Evolutionary conservation across 2,329 filamentous ascomycete species (phyloP).

Genomic region (Curvularia verruculosa): DNA sequence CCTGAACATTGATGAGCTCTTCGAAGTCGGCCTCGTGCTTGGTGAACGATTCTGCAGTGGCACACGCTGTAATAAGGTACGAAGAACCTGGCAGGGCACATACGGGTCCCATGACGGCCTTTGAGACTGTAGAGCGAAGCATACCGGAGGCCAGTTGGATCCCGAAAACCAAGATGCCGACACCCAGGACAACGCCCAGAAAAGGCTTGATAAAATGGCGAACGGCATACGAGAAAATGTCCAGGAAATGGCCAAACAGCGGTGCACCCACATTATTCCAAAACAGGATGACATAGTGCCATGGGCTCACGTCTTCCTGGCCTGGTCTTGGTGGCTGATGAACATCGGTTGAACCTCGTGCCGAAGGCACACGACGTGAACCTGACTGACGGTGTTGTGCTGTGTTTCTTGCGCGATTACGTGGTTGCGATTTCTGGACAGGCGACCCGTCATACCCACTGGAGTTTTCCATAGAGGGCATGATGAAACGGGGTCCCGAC

Average conservation of each 20-base stretch:
- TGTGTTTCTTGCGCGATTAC: constrained; percentile 6
- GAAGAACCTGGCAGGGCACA: constrained; percentile 72
- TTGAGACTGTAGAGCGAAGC: constrained; percentile 66
- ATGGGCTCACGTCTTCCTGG: constrained; percentile 26
- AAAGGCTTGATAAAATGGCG: constrained; percentile 67
- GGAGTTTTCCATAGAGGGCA: constrained; percentile 45
- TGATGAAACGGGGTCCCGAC: constrained; percentile 51
- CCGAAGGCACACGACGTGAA: constrained; percentile 4
- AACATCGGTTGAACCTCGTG: constrained; percentile 3
- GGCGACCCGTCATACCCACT: constrained; percentile 21
- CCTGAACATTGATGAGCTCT: constrained; percentile 74
- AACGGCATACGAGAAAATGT: constrained; percentile 65
- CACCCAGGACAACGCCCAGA: constrained; percentile 61
- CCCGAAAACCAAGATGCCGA: constrained; percentile 61
- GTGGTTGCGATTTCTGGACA: constrained; percentile 1
- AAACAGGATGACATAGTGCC: constrained; percentile 34
- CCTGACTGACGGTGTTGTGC: background rate
- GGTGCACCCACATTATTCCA: constrained; percentile 46
- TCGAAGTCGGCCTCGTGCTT: constrained; percentile 65
- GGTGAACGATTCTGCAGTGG: constrained; percentile 14
- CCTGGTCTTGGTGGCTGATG: background rate
- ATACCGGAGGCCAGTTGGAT: constrained; percentile 63
- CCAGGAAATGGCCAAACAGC: constrained; percentile 57
- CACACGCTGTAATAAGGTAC: constrained; percentile 69
- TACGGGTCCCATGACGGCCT: constrained; percentile 70